Evolutionary conservation across 1,139 yeast species (phyloP).

Genomic region (Blastobotrys raffinosifermentans): DNA sequence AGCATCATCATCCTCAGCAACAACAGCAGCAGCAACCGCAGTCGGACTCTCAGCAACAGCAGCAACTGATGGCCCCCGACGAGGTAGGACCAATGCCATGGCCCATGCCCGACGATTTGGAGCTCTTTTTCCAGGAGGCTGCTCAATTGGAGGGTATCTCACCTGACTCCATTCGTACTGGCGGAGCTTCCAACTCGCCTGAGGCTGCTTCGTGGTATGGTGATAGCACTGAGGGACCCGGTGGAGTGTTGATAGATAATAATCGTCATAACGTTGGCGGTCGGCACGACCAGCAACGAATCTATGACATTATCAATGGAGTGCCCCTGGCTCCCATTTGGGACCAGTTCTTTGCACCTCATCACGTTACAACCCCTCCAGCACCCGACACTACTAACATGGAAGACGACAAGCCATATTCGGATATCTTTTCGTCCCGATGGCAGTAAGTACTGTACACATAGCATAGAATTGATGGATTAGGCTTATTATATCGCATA

Average conservation of each 20-base stretch:
- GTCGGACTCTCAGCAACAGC: constrained; percentile 1
- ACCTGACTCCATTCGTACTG: constrained; percentile 17
- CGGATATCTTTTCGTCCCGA: constrained; percentile 6
- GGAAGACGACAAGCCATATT: constrained; percentile 3
- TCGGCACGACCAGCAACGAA: constrained; percentile 45
- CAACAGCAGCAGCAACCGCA: constrained; percentile 5
- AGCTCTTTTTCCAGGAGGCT: constrained; percentile 26
- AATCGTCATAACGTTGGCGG: constrained; percentile 7
- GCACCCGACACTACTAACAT: neutral
- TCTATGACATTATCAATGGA: constrained; percentile 58
- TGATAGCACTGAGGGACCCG: constrained; percentile 6
- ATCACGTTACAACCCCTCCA: neutral
- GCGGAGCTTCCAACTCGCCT: constrained; percentile 11
- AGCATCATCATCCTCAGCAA: neutral
- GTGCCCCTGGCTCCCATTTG: constrained; percentile 67
- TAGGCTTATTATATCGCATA: too few species aligned
- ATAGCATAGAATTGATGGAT: neutral
- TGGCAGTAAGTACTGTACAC: constrained; percentile 2
- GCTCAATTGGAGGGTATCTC: constrained; percentile 23
- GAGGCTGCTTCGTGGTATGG: constrained; percentile 10
- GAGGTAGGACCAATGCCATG: constrained; percentile 11
- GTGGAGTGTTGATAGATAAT: constrained; percentile 7
- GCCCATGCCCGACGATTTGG: constrained; percentile 23
- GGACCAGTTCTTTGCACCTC: constrained; percentile 57
- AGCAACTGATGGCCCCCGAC: constrained; percentile 2